phyloP scores from a whole-genome alignment of 2,329 filamentous ascomycete species.

The Fusarium succisae region DNA sequence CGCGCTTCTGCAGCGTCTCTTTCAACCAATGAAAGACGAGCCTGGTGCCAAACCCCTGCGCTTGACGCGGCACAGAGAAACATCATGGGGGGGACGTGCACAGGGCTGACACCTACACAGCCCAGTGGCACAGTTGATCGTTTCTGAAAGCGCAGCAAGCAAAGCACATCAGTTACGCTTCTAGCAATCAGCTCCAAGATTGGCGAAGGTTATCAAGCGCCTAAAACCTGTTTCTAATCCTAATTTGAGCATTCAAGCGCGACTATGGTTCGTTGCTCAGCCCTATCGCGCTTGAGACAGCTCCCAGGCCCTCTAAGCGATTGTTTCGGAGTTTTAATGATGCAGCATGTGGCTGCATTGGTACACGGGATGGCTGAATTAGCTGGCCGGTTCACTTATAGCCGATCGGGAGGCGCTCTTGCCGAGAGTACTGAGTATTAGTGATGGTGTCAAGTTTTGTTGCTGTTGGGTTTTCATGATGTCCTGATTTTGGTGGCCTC shows the following conservation, averaged over 20 bases:
- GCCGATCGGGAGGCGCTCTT: background rate
- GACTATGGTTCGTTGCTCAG: background rate
- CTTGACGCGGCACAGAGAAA: background rate
- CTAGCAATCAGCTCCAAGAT: slow-evolving; percentile 1
- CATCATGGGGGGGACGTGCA: slow-evolving; percentile 26
- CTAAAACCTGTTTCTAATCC: background rate
- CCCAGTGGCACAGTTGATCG: slow-evolving; percentile 35
- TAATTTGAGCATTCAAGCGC: slow-evolving; percentile 21
- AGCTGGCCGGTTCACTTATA: background rate
- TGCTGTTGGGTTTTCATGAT: background rate
- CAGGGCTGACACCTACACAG: slow-evolving; percentile 31
- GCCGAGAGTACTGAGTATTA: background rate
- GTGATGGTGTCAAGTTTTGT: background rate
- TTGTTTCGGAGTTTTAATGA: background rate
- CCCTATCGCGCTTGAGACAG: slow-evolving; percentile 17
- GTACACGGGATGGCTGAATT: slow-evolving; percentile 19
- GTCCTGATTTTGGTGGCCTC: slow-evolving; percentile 1
- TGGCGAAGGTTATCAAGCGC: slow-evolving; percentile 3
- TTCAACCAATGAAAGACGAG: slow-evolving; percentile 20
- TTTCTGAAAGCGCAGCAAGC: slow-evolving; percentile 13
- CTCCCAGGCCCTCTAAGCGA: background rate
- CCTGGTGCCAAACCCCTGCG: background rate
- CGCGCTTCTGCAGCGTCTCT: slow-evolving; percentile 34
- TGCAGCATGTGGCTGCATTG: slow-evolving; percentile 15
- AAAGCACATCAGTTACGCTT: slow-evolving; percentile 1